phyloP scores from a whole-genome alignment of 1,284 basidiomycete species.

The Marasmius oreades region DNA sequence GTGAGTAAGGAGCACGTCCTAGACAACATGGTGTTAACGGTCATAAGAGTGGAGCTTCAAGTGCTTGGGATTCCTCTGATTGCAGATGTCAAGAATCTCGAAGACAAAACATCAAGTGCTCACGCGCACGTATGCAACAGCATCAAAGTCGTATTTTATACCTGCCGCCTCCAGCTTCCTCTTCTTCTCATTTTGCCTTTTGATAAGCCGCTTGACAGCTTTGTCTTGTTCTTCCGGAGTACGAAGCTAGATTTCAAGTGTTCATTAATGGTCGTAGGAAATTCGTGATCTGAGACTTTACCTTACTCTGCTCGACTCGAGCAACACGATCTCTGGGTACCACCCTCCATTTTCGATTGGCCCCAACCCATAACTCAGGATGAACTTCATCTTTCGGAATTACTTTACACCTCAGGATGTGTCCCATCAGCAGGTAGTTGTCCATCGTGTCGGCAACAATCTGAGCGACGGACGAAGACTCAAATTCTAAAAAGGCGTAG shows the following conservation, averaged over 20 bases:
- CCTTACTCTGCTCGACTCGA: constrained; percentile 79
- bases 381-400: constrained; percentile 88
- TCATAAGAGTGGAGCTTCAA: no score
- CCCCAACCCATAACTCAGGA: constrained; percentile 94
- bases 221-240: constrained; percentile 70
- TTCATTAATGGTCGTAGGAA: background rate
- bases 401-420: constrained; percentile 86
- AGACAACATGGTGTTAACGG: no score
- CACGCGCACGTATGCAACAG: constrained; percentile 61
- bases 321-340: constrained; percentile 76
- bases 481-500: constrained; percentile 96
- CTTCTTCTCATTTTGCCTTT: constrained; percentile 77
- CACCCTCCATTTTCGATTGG: constrained; percentile 85
- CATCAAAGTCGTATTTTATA: constrained; percentile 87
- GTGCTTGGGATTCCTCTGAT: no score
- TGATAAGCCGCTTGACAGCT: constrained; percentile 70
- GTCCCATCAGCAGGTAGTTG: constrained; percentile 95
- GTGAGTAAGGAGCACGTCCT: no score
- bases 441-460: constrained; percentile 99
- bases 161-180: constrained; percentile 78
- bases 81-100: no score
- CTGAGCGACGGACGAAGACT: constrained; percentile 83
- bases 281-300: constrained; percentile 27
- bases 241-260: constrained; percentile 51
- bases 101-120: background rate